Evolutionary conservation across 176 grass and related monocot genomes (phyloP).

Genomic region (Musa troglodytarum): DNA sequence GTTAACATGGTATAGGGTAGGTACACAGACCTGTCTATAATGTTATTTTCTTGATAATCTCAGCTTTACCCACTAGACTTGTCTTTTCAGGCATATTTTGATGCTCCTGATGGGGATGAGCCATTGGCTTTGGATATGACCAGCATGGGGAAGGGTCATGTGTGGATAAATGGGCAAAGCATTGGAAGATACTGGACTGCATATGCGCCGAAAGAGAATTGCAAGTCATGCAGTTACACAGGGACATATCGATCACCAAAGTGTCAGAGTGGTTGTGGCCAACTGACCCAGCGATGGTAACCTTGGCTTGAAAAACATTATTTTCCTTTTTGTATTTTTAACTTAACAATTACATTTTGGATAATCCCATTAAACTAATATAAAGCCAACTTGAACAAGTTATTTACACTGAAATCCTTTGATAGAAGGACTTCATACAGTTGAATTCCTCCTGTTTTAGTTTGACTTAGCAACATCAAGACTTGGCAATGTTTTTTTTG

Average conservation of each 20-base stretch:
- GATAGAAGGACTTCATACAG: too few species aligned
- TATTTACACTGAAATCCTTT: too few species aligned
- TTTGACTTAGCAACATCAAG: too few species aligned
- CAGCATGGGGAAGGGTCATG: conserved; percentile 93
- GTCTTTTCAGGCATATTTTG: conserved; percentile 62
- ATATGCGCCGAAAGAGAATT: conserved; percentile 53
- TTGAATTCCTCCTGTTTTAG: too few species aligned
- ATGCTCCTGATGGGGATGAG: conserved; percentile 70
- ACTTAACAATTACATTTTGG: neutral
- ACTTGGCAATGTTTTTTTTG: too few species aligned
- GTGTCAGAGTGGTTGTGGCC: conserved; percentile 70
- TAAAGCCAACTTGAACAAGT: too few species aligned
- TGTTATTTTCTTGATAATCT: conserved; percentile 3
- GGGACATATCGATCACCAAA: conserved; percentile 60
- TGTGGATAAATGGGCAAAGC: conserved; percentile 97
- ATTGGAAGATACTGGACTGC: conserved; percentile 75
- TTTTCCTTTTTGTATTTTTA: neutral
- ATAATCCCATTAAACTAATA: neutral
- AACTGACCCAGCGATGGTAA: conserved; percentile 83
- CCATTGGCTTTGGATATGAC: conserved; percentile 93
- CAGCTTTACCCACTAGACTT: neutral
- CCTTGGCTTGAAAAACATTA: neutral
- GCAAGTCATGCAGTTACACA: conserved; percentile 56
- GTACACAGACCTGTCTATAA: neutral
- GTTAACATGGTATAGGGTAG: conserved; percentile 89